Base-by-base conservation (phyloP, 768 basidiomycete genomes). In the Antrodiella citrinella region DNA sequence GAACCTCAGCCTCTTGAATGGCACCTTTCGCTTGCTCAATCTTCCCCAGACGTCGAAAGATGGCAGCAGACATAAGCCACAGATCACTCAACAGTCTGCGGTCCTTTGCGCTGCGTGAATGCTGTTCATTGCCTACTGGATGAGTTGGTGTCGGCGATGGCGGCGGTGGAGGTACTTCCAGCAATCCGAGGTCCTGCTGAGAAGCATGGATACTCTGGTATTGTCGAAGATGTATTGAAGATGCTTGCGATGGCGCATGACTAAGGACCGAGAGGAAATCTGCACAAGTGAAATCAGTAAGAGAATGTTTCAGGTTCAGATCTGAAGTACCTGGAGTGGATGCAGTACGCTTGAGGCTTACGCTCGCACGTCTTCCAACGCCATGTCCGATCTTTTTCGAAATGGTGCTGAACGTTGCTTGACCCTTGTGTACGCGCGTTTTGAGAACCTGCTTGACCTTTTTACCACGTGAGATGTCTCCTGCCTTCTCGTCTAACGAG, bases 61-160 rank as follows among this genome's bases (percentile, higher is more conserved):
- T 96, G 13, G 96, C 92, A 0, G 95, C 91, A 4, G 86, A 88
- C 77, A 91, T 90, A 4, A 96, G 68, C 96, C 96, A 99, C 4
- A 97, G 68, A 57, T 91, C 82, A 51, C 85, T 88, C 51, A 96
- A 69, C 23, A 96, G 67, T 21, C 81, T 71, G 38, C 79, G 80
- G 54, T 82, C 84, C 20, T 74, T 72, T 18, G 72, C 72, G 2
- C 73, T 68, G 4, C 71, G 68, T 43, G 52, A 54, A 35, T 70
- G 73, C 47, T 62, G 53, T 26, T 57, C 52, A 1, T 56, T 55
- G 9, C 55, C 42, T 9, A 30, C 40, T 13, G 58, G 46, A 10
- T 57, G 55, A 11, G 54, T 45, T 3, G 59, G 54, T n/a, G 61
- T 60, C 47, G 80, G 72, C 1, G 80, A 70, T 0, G 75, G 74